These are phyloP conservation scores for Trypanosoma caninum DNA, from an alignment of 208 protist species.

Conservation along the genomic window DNA sequence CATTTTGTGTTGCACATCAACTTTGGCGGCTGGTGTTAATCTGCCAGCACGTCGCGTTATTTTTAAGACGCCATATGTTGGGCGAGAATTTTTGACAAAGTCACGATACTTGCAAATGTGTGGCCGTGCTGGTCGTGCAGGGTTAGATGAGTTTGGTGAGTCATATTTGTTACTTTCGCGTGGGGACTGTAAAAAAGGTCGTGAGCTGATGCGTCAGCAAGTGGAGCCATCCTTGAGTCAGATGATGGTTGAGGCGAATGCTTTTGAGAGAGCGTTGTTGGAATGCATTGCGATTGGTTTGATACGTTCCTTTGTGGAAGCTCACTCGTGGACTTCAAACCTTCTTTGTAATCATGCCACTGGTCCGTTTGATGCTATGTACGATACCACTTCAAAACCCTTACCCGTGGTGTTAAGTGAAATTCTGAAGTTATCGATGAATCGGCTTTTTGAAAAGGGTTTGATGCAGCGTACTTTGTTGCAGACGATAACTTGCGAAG, in stretches of 20 bases:
- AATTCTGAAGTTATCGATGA: conserved; percentile 3
- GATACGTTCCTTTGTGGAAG: conserved; percentile 36
- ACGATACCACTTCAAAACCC: conserved; percentile 7
- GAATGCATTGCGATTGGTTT: conserved; percentile 81
- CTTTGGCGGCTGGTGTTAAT: conserved; percentile 92
- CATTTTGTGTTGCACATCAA: conserved; percentile 91
- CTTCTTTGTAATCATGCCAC: conserved; percentile 46
- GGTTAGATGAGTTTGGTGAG: conserved; percentile 77
- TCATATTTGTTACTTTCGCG: conserved; percentile 67
- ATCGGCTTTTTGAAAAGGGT: conserved; percentile 3
- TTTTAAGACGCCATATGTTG: conserved; percentile 78
- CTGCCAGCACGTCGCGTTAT: conserved; percentile 89
- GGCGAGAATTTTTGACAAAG: conserved; percentile 60
- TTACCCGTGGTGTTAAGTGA: conserved; percentile 1
- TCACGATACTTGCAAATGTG: conserved; percentile 81
- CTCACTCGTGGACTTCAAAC: conserved; percentile 38
- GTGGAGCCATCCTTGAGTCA: conserved; percentile 55
- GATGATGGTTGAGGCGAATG: conserved; percentile 36
- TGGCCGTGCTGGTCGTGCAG: conserved; percentile 79
- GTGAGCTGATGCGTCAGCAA: conserved; percentile 38
- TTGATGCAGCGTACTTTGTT: conserved; percentile 9
- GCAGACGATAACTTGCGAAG: background rate
- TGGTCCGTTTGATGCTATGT: conserved; percentile 41
- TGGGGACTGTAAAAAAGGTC: conserved; percentile 40
- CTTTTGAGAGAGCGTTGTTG: conserved; percentile 53